phyloP scores from a whole-genome alignment of 306 rosid species.

The Prunus kanzakura region DNA sequence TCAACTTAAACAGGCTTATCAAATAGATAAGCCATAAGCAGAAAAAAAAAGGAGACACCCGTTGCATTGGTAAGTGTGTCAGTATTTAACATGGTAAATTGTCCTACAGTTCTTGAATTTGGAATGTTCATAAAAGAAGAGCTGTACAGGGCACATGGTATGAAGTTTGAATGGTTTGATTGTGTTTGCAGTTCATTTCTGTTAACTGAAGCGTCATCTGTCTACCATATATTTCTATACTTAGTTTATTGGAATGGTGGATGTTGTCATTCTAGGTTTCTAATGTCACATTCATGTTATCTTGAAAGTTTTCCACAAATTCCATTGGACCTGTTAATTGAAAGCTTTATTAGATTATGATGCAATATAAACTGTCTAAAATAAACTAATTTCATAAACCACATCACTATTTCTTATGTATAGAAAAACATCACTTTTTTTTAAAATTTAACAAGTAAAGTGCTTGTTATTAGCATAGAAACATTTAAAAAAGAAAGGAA shows the following conservation, averaged over 20 bases:
- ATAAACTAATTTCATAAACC: not conserved
- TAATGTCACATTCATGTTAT: conserved; percentile 1
- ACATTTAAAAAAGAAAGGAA: not conserved
- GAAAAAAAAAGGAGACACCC: not conserved
- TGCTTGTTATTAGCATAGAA: not conserved
- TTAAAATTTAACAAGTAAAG: not conserved
- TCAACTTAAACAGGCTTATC: not conserved
- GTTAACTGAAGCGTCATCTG: not conserved
- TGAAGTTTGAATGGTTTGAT: not conserved
- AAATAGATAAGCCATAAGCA: not conserved
- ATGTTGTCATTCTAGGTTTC: not conserved
- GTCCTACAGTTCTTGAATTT: not conserved
- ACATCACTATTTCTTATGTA: not conserved
- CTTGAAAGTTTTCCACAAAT: not conserved
- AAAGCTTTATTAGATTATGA: not conserved
- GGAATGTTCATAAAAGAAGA: not conserved
- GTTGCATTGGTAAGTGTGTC: not conserved
- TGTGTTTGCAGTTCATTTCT: not conserved
- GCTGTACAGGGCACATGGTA: not conserved
- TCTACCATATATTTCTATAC: not conserved
- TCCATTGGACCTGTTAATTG: not conserved
- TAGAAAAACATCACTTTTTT: not conserved
- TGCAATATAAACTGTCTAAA: not conserved
- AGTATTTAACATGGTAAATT: not conserved
- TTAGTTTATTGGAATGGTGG: not conserved